Base-by-base conservation (phyloP, 208 protist species). In the Crithidia brevicula region DNA sequence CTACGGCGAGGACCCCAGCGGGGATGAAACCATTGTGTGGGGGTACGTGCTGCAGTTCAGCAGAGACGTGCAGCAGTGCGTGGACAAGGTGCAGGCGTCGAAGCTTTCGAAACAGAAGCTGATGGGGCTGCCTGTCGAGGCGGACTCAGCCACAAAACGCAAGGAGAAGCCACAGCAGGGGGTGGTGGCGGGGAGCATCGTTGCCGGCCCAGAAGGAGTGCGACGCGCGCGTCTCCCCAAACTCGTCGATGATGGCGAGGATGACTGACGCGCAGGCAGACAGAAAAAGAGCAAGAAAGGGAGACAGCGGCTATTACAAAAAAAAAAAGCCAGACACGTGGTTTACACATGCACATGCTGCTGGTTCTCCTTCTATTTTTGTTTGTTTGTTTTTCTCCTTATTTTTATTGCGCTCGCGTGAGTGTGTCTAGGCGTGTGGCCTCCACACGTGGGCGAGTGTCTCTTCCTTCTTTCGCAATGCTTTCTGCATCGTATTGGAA, bases 21-120 rank as follows among this genome's bases (percentile, higher is more conserved):
- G 58, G 6, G 89, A 94, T 64, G 89, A 92, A 56, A 89, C 77
- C 18, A 56, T 77, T 4, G 40, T 94, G 11, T 92, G 85, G 86
- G 67, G 51, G 33, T 82, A 83, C 59, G 68, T 94, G 20, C 27
- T 83, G 43, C 76, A 85, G 58, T 89, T 94, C 60, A 68, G 67
- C 50, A 72, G 56, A 20, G 76, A 91, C 28, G 81, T 91, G 16
- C 47, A 78, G 50, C 57, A 45, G 27, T 83, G 81, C 28, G 65
- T 85, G 7, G 70, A 79, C 22, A 72, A 66, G 27, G 64, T 81
- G 49, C 34, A 22, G 11, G 11, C 62, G 33, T 38, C 38, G 27
- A 73, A 72, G 38, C 52, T 78, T 20, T 83, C 72, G 22, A 77
- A 78, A 52, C 46, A 59, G 28, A 59, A 36, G 3, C 51, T 85